Percentiles rank a stretch among this genome's conserved stretches.
phyloP scores from a whole-genome alignment of 495 filamentous ascomycete genomes.

The Podospora bellae-mahoneyi region DNA sequence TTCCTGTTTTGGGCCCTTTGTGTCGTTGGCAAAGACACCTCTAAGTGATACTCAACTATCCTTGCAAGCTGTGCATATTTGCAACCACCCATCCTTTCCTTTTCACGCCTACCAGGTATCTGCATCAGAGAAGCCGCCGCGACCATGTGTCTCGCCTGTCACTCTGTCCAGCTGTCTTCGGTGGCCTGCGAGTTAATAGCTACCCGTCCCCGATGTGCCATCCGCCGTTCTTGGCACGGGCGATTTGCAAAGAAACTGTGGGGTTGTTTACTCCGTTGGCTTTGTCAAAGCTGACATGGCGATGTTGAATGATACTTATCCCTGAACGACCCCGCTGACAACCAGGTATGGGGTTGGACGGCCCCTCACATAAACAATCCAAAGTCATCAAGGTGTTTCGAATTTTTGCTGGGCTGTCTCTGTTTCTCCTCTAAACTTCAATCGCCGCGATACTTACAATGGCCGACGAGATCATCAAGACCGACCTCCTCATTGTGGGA shows the following conservation, averaged over 20 bases:
- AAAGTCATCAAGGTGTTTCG: not conserved
- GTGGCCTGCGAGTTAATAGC: too few relatives aligned
- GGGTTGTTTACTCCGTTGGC: not conserved
- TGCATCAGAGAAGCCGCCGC: too few relatives aligned
- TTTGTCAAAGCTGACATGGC: not conserved
- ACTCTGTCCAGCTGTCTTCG: too few relatives aligned
- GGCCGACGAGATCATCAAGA: slow-evolving; percentile 36
- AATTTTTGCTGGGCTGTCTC: not conserved
- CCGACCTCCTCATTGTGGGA: slow-evolving; percentile 52
- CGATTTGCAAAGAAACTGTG: not conserved
- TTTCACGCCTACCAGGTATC: too few relatives aligned
- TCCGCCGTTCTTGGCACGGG: not conserved
- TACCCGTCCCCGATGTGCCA: not conserved
- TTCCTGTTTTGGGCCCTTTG: too few relatives aligned
- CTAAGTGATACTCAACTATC: too few relatives aligned
- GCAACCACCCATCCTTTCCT: too few relatives aligned
- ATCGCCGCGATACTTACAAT: slow-evolving; percentile 10
- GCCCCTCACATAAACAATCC: not conserved
- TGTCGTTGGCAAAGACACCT: too few relatives aligned
- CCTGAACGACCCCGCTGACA: not conserved
- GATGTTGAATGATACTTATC: not conserved
- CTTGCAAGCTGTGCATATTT: too few relatives aligned
- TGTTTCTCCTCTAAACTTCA: not conserved
- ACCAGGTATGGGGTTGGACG: not conserved
- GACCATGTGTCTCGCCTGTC: too few relatives aligned